Conservation (phyloP, 495 filamentous ascomycete species). For the Pyrenopolyporus hunteri region DNA sequence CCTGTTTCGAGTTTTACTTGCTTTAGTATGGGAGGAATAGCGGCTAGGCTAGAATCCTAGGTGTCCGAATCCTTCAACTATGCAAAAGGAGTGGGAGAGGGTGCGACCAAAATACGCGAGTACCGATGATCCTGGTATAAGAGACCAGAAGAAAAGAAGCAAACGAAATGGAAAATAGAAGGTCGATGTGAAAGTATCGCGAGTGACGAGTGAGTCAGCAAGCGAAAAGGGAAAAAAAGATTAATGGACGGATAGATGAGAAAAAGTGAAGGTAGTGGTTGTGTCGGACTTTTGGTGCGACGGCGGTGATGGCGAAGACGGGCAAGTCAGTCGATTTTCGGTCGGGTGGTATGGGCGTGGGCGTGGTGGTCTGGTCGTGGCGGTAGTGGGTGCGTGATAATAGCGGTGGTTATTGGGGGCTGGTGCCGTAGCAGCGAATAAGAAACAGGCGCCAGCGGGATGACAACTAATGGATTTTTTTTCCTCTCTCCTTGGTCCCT, state of each 20-base stretch:
- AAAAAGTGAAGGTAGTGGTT: slow-evolving; percentile 34
- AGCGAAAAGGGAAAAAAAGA: no score
- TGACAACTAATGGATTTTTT: slow-evolving; percentile 14
- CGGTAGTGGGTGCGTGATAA: slow-evolving; percentile 35
- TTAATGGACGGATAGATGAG: slow-evolving; percentile 27
- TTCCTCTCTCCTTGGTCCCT: background rate
- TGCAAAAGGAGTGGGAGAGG: slow-evolving; percentile 33
- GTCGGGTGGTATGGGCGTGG: slow-evolving; percentile 42
- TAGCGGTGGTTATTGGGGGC: slow-evolving; percentile 33
- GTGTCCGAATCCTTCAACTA: slow-evolving; percentile 22
- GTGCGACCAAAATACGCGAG: slow-evolving; percentile 30
- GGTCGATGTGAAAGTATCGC: slow-evolving; percentile 21
- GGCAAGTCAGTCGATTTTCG: slow-evolving; percentile 36
- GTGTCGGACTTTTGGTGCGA: slow-evolving; percentile 40
- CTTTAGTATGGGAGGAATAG: slow-evolving; percentile 16
- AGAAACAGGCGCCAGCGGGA: slow-evolving; percentile 17
- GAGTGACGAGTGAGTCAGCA: slow-evolving; percentile 17
- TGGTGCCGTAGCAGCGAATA: slow-evolving; percentile 33
- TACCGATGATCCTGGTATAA: slow-evolving; percentile 19
- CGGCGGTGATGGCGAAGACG: slow-evolving; percentile 46
- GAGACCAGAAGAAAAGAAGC: slow-evolving; percentile 17
- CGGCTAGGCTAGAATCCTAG: slow-evolving; percentile 28
- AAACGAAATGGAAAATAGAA: slow-evolving; percentile 22
- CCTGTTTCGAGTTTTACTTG: slow-evolving; percentile 16
- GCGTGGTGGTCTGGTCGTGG: slow-evolving; percentile 35